Conservation (phyloP, 345 rosid genomes). For the Camelina laxa region DNA sequence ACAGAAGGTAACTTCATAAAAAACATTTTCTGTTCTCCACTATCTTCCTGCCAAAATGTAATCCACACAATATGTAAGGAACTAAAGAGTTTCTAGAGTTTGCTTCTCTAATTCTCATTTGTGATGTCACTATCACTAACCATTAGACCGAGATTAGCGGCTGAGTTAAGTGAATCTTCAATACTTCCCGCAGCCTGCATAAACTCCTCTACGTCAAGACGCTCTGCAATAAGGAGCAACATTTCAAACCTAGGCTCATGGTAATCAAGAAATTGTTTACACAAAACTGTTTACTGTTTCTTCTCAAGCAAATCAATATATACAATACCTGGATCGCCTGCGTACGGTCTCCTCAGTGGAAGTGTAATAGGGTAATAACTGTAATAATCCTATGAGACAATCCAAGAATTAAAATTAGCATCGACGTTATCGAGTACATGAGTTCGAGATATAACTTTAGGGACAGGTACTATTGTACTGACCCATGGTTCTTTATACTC, state of each 20-base stretch:
- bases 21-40: constrained; percentile 58
- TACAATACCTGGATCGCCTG: constrained; percentile 79
- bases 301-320: constrained; percentile 12
- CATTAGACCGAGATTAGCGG: constrained; percentile 60
- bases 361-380: constrained; percentile 76
- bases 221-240: constrained; percentile 52
- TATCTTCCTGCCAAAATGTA: constrained; percentile 63
- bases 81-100: background rate
- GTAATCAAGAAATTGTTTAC: background rate
- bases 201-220: constrained; percentile 79
- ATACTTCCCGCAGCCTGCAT: constrained; percentile 46
- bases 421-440: background rate
- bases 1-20: constrained; percentile 74
- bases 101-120: constrained; percentile 16
- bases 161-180: constrained; percentile 56
- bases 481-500: constrained; percentile 92
- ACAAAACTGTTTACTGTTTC: background rate
- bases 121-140: constrained; percentile 54
- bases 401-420: constrained; percentile 7
- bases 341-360: constrained; percentile 79
- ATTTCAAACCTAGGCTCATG: constrained; percentile 15
- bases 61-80: constrained; percentile 4
- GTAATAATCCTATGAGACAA: constrained; percentile 67
- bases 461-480: constrained; percentile 35
- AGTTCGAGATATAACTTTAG: constrained; percentile 7